Conservation (phyloP, 257 asterid genomes). For the Marsdenia floribunda region DNA sequence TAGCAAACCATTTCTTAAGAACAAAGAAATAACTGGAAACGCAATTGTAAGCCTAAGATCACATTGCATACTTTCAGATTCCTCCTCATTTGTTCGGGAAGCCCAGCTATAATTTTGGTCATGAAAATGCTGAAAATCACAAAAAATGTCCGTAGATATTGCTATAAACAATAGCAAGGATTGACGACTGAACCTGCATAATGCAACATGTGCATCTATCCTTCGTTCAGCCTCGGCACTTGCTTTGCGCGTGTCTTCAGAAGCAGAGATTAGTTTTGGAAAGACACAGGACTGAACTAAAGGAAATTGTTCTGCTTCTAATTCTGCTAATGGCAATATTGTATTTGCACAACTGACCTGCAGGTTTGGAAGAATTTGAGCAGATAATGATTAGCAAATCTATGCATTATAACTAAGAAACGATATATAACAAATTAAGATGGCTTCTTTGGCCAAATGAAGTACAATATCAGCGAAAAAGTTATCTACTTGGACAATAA, state of each 20-base stretch:
- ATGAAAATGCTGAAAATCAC: neutral
- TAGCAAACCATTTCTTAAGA: neutral
- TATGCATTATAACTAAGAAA: neutral
- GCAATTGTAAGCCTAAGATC: neutral
- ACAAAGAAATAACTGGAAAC: neutral
- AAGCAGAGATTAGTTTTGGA: conserved; percentile 67
- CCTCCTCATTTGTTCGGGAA: neutral
- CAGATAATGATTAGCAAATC: neutral
- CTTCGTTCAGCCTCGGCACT: conserved; percentile 85
- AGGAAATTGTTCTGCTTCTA: conserved; percentile 90
- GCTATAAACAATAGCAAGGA: neutral
- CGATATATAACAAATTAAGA: neutral
- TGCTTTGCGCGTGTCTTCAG: conserved; percentile 77
- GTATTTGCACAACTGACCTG: conserved; percentile 76
- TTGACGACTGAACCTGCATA: conserved; percentile 55
- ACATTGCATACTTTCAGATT: neutral
- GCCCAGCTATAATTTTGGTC: neutral
- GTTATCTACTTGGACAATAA: neutral
- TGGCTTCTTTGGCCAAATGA: neutral
- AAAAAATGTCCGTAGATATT: neutral
- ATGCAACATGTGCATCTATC: conserved; percentile 69
- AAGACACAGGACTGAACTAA: conserved; percentile 82
- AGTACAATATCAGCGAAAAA: neutral
- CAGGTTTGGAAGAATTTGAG: conserved; percentile 11
- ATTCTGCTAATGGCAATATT: conserved; percentile 62